Evolutionary conservation across 148 eudicot species (phyloP).

Genomic region (Bassia scoparia): DNA sequence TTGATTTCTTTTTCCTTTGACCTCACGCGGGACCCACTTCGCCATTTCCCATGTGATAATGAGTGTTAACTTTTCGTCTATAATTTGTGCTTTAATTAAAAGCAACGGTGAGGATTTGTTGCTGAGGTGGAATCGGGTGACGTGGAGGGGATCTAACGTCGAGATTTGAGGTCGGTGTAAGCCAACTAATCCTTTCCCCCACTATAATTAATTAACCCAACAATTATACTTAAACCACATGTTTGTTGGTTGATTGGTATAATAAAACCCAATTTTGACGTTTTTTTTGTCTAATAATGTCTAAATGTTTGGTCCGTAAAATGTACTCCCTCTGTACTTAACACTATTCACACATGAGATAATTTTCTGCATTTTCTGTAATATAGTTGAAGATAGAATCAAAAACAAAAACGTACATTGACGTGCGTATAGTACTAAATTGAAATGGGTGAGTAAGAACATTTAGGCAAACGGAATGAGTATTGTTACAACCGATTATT

Average conservation of each 20-base stretch:
- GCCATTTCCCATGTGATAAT: constrained; percentile 22
- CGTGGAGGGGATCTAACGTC: constrained; percentile 13
- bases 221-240: constrained; percentile 20
- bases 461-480: too few relatives aligned
- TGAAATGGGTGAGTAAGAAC: too few relatives aligned
- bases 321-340: too few relatives aligned
- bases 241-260: constrained; percentile 31
- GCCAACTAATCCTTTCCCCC: constrained; percentile 18
- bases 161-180: constrained; percentile 10
- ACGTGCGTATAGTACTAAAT: too few relatives aligned
- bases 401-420: too few relatives aligned
- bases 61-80: constrained; percentile 15
- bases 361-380: too few relatives aligned
- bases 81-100: background rate
- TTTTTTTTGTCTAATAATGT: constrained; percentile 16
- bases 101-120: constrained; percentile 10
- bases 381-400: too few relatives aligned
- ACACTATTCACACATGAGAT: too few relatives aligned
- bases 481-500: too few relatives aligned
- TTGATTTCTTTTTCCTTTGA: background rate
- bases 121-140: constrained; percentile 10
- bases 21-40: constrained; percentile 19
- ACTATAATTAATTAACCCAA: background rate
- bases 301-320: too few relatives aligned
- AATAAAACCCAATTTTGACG: background rate